Conservation (phyloP, 495 filamentous ascomycete species). For the Copromyces sp. region DNA sequence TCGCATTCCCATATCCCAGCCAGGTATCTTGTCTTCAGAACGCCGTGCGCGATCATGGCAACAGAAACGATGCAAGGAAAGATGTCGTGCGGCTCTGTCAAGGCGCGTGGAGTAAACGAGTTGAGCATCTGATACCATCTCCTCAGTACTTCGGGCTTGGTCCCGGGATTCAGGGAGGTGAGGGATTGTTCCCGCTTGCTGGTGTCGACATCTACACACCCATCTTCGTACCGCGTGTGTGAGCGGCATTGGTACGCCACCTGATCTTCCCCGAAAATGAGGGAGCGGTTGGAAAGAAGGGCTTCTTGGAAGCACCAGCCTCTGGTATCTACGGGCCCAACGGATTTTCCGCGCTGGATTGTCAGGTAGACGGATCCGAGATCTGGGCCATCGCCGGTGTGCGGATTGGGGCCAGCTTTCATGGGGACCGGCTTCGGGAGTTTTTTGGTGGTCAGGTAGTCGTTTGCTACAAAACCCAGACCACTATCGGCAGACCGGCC, state of each 20-base stretch:
- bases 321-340: neutral
- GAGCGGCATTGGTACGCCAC: neutral
- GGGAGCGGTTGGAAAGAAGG: neutral
- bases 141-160: neutral
- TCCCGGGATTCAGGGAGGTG: neutral
- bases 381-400: neutral
- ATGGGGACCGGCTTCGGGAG: neutral
- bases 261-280: neutral
- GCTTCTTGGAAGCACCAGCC: slow-evolving; percentile 6
- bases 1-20: neutral
- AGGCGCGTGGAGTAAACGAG: neutral
- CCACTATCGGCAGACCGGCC: neutral
- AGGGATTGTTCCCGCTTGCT: neutral
- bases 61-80: neutral
- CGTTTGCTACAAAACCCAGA: neutral
- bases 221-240: neutral
- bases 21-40: neutral
- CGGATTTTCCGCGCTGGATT: neutral
- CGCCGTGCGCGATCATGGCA: neutral
- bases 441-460: neutral
- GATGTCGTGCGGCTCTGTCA: slow-evolving; percentile 1
- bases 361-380: neutral
- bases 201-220: neutral
- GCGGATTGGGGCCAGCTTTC: neutral
- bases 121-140: slow-evolving; percentile 1